Base-by-base conservation (phyloP, 148 eudicot genomes). In the Beta vulgaris region DNA sequence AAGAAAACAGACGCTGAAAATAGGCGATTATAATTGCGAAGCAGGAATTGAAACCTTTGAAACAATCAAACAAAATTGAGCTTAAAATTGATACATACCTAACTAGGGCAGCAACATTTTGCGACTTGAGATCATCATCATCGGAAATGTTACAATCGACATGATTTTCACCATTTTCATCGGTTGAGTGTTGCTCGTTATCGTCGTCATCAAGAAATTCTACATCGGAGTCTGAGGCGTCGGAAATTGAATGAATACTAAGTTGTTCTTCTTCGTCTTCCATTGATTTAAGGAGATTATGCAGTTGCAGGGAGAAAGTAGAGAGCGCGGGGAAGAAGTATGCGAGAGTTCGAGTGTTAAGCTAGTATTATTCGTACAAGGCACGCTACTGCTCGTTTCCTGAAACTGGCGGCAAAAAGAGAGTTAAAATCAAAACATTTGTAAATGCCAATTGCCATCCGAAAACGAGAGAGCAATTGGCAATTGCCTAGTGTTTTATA, bases 51-150 rank as follows among this genome's bases (percentile, higher is more conserved):
- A 28, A 5, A 61, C 6, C 39, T 6, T 0, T 14, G 15, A 31
- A 2, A 29, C 6, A 32, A 31, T 29, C 8, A 31, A 7, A 9
- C 37, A 3, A 78, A 18, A 10, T 42, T n/a, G 59, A 65, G 53
- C 1, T 31, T 25, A 18, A 12, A 3, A 42, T 72, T 49, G 42
- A 25, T 36, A 44, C 19, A 29, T 79, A 90, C 91, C 89, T 86
- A 54, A 90, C 77, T 69, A 90, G 88, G 69, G 89, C 89, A 43
- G 77, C 84, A 32, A 90, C 88, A 25, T 87, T 90, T 61, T 78
- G 82, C 1, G 91, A 86, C 63, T 88, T 90, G 6, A 73, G 59
- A 42, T 76, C 73, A 55, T 80, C 76, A 9, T 67, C 83, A 2
- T 57, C 73, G n/a, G n/a, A n/a, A 68, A 66, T 68, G 34, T 34